These are phyloP conservation scores for Xerocomellus dryophilus DNA, from an alignment of 768 basidiomycete species.

Conservation along the genomic window DNA sequence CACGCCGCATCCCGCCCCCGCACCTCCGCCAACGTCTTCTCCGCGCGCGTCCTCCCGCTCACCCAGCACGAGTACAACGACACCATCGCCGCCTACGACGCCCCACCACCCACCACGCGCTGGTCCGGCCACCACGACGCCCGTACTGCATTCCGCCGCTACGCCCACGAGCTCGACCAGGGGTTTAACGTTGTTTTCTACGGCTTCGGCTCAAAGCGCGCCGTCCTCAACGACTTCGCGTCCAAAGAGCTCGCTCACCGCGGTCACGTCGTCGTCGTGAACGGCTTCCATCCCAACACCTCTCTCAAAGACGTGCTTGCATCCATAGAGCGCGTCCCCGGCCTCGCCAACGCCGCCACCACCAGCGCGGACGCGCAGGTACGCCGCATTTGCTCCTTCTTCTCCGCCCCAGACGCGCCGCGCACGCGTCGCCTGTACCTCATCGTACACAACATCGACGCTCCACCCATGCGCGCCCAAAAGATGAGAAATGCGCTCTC, in stretches of 20 bases:
- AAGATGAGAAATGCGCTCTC: slow-evolving; percentile 67
- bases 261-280: slow-evolving; percentile 75
- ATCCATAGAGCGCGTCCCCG: slow-evolving; percentile 47
- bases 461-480: slow-evolving; percentile 59
- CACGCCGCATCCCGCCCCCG: slow-evolving; percentile 57
- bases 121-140: slow-evolving; percentile 19
- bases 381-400: slow-evolving; percentile 63
- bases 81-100: slow-evolving; percentile 29
- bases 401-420: slow-evolving; percentile 39
- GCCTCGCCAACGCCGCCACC: slow-evolving; percentile 9
- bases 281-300: slow-evolving; percentile 73
- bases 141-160: slow-evolving; percentile 50
- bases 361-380: slow-evolving; percentile 56
- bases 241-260: slow-evolving; percentile 47
- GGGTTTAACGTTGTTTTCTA: slow-evolving; percentile 90
- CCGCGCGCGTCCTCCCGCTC: slow-evolving; percentile 67
- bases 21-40: slow-evolving; percentile 81
- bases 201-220: slow-evolving; percentile 86
- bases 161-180: slow-evolving; percentile 66
- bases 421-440: slow-evolving; percentile 58
- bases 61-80: slow-evolving; percentile 57
- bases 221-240: slow-evolving; percentile 73
- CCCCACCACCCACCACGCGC: slow-evolving; percentile 14
- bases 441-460: slow-evolving; percentile 87
- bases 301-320: slow-evolving; percentile 64